Percentiles rank a stretch among this genome's conserved stretches.
Conservation (phyloP, 345 rosid species). For the Hypericum androsaemum region DNA sequence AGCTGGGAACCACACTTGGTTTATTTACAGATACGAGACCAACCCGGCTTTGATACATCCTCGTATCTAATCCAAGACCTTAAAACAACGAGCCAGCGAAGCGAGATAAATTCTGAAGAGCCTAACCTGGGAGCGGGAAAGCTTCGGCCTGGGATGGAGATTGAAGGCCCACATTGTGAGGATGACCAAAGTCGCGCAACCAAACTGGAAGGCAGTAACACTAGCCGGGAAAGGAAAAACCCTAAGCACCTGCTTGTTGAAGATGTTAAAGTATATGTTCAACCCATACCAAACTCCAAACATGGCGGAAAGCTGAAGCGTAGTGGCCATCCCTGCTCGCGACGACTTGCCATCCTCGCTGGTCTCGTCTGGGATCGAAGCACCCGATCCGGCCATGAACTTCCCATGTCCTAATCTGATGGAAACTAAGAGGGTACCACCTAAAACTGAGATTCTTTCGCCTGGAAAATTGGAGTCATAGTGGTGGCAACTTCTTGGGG, state of each 20-base stretch:
- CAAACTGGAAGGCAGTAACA: slow-evolving; percentile 27
- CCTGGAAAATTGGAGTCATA: no score
- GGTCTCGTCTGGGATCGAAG: no score
- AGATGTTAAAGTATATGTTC: slow-evolving; percentile 66
- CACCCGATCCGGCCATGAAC: no score
- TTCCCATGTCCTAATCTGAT: no score
- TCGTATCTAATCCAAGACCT: no score
- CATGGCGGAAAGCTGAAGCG: slow-evolving; percentile 42
- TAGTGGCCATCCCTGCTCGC: neutral
- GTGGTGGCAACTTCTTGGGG: no score
- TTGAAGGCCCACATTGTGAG: slow-evolving; percentile 57
- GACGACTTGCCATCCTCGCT: neutral
- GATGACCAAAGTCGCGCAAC: slow-evolving; percentile 60
- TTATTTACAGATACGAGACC: no score
- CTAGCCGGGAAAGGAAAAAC: neutral
- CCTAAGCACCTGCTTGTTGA: slow-evolving; percentile 54
- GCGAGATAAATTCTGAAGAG: neutral
- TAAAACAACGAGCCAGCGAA: no score
- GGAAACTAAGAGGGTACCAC: no score
- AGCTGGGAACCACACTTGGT: slow-evolving; percentile 32
- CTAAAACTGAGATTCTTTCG: no score
- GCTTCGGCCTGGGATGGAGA: slow-evolving; percentile 51
- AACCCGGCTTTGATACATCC: no score
- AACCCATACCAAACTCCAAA: slow-evolving; percentile 60
- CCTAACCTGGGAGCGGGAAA: slow-evolving; percentile 56